phyloP scores from a whole-genome alignment of 78 protist species.

The Polysphondylium violaceum region DNA sequence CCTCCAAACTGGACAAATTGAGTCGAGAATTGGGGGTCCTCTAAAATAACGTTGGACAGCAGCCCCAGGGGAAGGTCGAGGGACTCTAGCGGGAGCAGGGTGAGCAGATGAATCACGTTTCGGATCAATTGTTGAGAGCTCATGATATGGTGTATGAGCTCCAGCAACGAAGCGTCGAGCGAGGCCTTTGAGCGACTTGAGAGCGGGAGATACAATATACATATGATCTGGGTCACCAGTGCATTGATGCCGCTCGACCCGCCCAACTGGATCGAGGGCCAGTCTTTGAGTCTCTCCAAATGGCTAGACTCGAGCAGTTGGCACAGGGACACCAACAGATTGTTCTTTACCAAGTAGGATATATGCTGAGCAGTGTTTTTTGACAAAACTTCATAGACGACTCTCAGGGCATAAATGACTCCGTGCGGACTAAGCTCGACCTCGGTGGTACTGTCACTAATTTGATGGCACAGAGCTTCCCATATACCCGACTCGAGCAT shows the following conservation, averaged over 20 bases:
- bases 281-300: slow-evolving; percentile 33
- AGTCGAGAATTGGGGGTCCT: slow-evolving; percentile 8
- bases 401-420: slow-evolving; percentile 12
- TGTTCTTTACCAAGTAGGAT: slow-evolving; percentile 59
- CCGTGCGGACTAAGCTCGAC: slow-evolving; percentile 63
- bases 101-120: slow-evolving; percentile 19
- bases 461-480: slow-evolving; percentile 75
- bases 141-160: slow-evolving; percentile 62
- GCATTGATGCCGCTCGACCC: slow-evolving; percentile 29
- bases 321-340: slow-evolving; percentile 15
- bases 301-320: slow-evolving; percentile 25
- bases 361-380: not conserved
- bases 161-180: not conserved
- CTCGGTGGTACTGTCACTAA: slow-evolving; percentile 16
- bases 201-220: slow-evolving; percentile 43
- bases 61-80: slow-evolving; percentile 64
- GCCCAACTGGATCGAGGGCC: slow-evolving; percentile 67
- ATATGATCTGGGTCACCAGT: slow-evolving; percentile 24
- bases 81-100: slow-evolving; percentile 42
- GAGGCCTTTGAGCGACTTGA: not conserved
- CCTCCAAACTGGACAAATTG: slow-evolving; percentile 58
- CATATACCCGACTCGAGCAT: slow-evolving; percentile 65
- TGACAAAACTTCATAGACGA: slow-evolving; percentile 52
- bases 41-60: slow-evolving; percentile 32
- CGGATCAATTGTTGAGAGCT: slow-evolving; percentile 14